Evolutionary conservation across 306 rosid species (phyloP).

Genomic region (Trifolium pratense): DNA sequence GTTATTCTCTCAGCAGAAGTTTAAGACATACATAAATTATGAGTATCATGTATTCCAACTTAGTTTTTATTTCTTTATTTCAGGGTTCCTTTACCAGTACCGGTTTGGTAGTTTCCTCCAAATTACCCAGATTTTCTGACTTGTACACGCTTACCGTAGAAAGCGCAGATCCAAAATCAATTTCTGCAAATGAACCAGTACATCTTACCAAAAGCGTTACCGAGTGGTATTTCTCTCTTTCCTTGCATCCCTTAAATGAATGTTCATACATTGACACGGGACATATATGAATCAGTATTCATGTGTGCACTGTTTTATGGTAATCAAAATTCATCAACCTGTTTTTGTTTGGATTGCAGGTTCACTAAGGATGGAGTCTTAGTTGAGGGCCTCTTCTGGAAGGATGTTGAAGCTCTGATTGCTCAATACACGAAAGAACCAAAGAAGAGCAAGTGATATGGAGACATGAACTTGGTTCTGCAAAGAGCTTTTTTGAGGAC

Average conservation of each 20-base stretch:
- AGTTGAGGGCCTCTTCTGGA: conserved; percentile 70
- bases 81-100: conserved; percentile 64
- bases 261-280: neutral
- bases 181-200: conserved; percentile 62
- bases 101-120: conserved; percentile 68
- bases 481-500: conserved; percentile 29
- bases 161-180: conserved; percentile 71
- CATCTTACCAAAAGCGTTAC: conserved; percentile 60
- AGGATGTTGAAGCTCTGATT: conserved; percentile 64
- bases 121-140: conserved; percentile 70
- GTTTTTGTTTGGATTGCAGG: conserved; percentile 51
- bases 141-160: conserved; percentile 61
- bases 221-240: conserved; percentile 47
- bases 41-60: conserved; percentile 28
- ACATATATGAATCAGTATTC: conserved; percentile 8
- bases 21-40: neutral
- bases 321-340: conserved; percentile 20
- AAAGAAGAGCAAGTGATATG: conserved; percentile 56
- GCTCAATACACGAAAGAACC: conserved; percentile 57
- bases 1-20: conserved; percentile 14
- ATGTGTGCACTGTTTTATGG: neutral
- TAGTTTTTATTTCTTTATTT: neutral
- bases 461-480: conserved; percentile 22
- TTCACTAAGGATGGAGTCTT: conserved; percentile 67
- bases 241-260: neutral